Base-by-base conservation (phyloP, 2,329 filamentous ascomycete species). In the Cercospora zeina region DNA sequence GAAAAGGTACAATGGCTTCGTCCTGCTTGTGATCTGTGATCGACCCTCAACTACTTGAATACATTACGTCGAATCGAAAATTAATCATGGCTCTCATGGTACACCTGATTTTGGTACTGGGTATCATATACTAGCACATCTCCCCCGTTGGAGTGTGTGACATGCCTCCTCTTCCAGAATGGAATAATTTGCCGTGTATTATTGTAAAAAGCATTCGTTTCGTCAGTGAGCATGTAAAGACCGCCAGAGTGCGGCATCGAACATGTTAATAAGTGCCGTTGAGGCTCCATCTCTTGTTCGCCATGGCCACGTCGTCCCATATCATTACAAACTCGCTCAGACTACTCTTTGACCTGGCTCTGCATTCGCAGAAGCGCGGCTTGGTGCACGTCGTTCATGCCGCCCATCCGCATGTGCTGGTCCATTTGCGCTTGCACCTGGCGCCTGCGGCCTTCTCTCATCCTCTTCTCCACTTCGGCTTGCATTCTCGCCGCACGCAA, bases 341-440 rank as follows among this genome's bases (percentile, higher is more conserved):
- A 51, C 27, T 62, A 64, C 50, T 63, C 62, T 31, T 68, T 64
- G 0, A 64, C 66, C 54, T 78, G 76, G 13, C 81, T 81, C 73
- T 96, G 92, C 87, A 97, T 89, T 74, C 82, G 87, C 65, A 89
- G 82, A 84, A 97, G 83, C 0, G 89, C 90, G 66, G 93, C 88
- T 19, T 89, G 83, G 74, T 97, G 93, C 21, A 87, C 83, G 50
- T 90, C 88, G 56, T 89, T 80, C 79, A 96, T 84, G 66, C 89
- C 85, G 0, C 88, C 87, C 14, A 85, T 86, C 58, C 90, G 82
- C 89, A 96, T 95, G 67, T 85, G 83, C 74, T 88, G 85, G 67
- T 91, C 89, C 69, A 92, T 87, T 45, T 82, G 83, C 13, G 90
- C 86, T 8, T 82, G 80, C 58, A 84, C 80, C 65, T 85, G 82